These are phyloP conservation scores for Leersia perrieri DNA, from an alignment of 176 grass and related monocot species.

Conservation along the genomic window DNA sequence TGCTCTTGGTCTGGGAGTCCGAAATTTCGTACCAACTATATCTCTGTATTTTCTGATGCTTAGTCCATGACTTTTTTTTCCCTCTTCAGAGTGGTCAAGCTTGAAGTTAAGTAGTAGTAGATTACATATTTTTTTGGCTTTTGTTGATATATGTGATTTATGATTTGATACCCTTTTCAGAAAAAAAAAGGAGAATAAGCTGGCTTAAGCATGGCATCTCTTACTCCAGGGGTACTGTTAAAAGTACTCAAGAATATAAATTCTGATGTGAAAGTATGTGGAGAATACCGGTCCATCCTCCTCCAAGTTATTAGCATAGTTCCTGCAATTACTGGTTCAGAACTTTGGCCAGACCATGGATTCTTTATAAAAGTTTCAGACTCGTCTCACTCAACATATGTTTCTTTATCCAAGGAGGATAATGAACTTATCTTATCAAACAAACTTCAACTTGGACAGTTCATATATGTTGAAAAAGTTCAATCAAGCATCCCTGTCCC, in stretches of 20 bases:
- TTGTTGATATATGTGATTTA: neutral
- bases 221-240: constrained; percentile 93
- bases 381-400: constrained; percentile 89
- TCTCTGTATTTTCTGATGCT: neutral
- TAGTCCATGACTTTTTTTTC: neutral
- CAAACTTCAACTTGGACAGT: constrained; percentile 95
- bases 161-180: neutral
- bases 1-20: neutral
- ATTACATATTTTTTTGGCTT: neutral
- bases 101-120: constrained; percentile 3
- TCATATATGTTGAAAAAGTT: constrained; percentile 96
- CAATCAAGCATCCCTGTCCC: constrained; percentile 87
- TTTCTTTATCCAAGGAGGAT: constrained; percentile 97
- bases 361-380: constrained; percentile 99
- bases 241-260: constrained; percentile 96
- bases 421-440: constrained; percentile 94
- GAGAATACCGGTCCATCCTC: constrained; percentile 92
- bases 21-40: constrained; percentile 7
- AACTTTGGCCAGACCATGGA: constrained; percentile 93
- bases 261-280: constrained; percentile 87
- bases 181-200: constrained; percentile 15
- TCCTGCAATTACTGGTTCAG: constrained; percentile 87
- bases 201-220: constrained; percentile 78
- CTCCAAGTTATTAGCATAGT: constrained; percentile 99
- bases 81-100: neutral